Evolutionary conservation across 2,329 filamentous ascomycete species (phyloP).

Genomic region (Phyllosticta citriasiana): DNA sequence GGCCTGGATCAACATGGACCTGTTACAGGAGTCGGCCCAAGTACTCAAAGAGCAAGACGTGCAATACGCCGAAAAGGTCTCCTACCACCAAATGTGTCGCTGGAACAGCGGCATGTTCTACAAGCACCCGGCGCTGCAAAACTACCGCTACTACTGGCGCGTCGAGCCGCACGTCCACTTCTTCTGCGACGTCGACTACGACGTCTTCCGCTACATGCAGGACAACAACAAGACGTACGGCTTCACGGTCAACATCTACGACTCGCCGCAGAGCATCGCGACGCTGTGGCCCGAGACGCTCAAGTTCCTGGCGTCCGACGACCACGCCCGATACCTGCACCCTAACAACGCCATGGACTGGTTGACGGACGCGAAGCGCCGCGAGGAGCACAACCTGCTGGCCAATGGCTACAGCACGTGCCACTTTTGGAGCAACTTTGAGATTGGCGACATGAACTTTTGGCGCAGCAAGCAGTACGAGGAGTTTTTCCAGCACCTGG

Average conservation of each 20-base stretch:
- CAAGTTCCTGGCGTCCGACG: constrained; percentile 62
- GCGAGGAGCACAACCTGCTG: constrained; percentile 68
- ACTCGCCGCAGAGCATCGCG: constrained; percentile 75
- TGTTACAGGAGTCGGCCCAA: constrained; percentile 76
- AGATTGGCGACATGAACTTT: constrained; percentile 87
- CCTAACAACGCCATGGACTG: constrained; percentile 79
- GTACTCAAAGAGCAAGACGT: constrained; percentile 75
- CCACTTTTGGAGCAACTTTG: constrained; percentile 99
- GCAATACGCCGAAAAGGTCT: constrained; percentile 79
- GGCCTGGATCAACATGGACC: constrained; percentile 80
- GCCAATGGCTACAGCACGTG: constrained; percentile 95
- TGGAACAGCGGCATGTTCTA: constrained; percentile 99
- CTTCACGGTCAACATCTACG: constrained; percentile 96
- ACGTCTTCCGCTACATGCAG: constrained; percentile 95
- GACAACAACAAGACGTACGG: constrained; percentile 99
- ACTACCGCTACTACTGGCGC: constrained; percentile 92
- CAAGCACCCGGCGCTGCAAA: constrained; percentile 76
- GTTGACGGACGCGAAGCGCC: constrained; percentile 66
- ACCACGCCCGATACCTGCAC: constrained; percentile 72
- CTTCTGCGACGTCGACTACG: constrained; percentile 98
- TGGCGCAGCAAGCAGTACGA: constrained; percentile 86
- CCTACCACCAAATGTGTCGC: constrained; percentile 97
- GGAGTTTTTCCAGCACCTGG: constrained; percentile 92
- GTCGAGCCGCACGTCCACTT: constrained; percentile 98
- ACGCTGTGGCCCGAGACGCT: constrained; percentile 91